phyloP scores from a whole-genome alignment of 2,329 filamentous ascomycete species.

The Xylariaceae sp. region DNA sequence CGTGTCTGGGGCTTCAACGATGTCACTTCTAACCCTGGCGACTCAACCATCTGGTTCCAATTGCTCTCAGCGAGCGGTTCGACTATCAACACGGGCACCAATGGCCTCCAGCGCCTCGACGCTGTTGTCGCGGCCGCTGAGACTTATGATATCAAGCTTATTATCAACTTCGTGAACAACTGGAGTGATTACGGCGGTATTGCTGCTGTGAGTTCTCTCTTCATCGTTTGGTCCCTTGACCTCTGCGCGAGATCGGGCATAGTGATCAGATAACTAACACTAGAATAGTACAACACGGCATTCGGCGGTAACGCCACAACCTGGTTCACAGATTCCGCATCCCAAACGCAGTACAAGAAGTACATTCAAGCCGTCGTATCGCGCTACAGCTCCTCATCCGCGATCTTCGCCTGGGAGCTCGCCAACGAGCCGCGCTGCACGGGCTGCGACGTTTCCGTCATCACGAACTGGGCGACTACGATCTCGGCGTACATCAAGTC shows the following conservation, averaged over 20 bases:
- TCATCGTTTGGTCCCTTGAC: no score
- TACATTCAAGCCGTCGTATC: slow-evolving; percentile 48
- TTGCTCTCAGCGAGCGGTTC: slow-evolving; percentile 46
- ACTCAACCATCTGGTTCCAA: slow-evolving; percentile 49
- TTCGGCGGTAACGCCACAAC: slow-evolving; percentile 51
- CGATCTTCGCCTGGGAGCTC: slow-evolving; percentile 54
- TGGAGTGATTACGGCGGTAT: slow-evolving; percentile 68
- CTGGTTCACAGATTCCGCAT: slow-evolving; percentile 54
- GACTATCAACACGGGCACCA: slow-evolving; percentile 58
- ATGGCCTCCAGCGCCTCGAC: slow-evolving; percentile 63
- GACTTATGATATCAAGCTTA: slow-evolving; percentile 56
- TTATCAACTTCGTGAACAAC: slow-evolving; percentile 65
- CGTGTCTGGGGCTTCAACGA: slow-evolving; percentile 61
- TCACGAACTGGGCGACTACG: slow-evolving; percentile 55
- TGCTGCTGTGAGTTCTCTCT: slow-evolving; percentile 35
- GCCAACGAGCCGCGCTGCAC: slow-evolving; percentile 56
- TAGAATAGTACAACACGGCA: slow-evolving; percentile 47
- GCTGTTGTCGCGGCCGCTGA: slow-evolving; percentile 59
- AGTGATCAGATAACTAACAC: not conserved
- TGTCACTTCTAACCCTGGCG: slow-evolving; percentile 39
- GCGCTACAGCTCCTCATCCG: slow-evolving; percentile 44
- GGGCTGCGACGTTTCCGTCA: slow-evolving; percentile 50
- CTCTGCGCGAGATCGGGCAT: no score
- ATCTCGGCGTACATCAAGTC: slow-evolving; percentile 61
- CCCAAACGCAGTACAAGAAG: slow-evolving; percentile 52